phyloP scores from a whole-genome alignment of 2,329 filamentous ascomycete species.

The Pseudogymnoascus sp. region DNA sequence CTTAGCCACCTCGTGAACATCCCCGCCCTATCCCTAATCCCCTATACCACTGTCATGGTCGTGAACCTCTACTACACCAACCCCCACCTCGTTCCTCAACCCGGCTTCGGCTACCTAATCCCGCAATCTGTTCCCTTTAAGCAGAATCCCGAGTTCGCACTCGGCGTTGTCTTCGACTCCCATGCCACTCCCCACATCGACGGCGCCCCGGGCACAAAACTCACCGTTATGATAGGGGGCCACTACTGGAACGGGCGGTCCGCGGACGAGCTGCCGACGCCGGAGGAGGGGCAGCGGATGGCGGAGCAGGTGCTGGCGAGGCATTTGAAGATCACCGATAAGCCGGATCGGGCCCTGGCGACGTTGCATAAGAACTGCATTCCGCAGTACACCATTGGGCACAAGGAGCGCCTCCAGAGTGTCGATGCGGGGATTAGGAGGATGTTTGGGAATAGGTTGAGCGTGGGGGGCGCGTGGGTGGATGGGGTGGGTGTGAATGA shows the following conservation, averaged over 20 bases:
- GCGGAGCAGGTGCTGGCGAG: constrained; percentile 61
- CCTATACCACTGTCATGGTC: constrained; percentile 76
- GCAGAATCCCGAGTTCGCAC: constrained; percentile 70
- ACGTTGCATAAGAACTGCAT: constrained; percentile 65
- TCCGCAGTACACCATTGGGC: constrained; percentile 81
- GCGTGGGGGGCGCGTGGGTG: constrained; percentile 40
- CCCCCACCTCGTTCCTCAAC: constrained; percentile 49
- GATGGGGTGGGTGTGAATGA: constrained; percentile 38
- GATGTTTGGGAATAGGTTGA: constrained; percentile 26
- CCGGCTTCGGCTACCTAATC: constrained; percentile 88
- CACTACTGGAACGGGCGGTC: constrained; percentile 69
- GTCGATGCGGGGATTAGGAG: constrained; percentile 24
- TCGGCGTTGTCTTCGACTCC: constrained; percentile 90
- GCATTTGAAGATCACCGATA: constrained; percentile 61
- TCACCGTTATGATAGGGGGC: constrained; percentile 91
- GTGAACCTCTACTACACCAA: constrained; percentile 80
- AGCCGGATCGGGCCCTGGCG: constrained; percentile 52
- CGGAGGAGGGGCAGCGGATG: constrained; percentile 58
- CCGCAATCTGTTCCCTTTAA: constrained; percentile 61
- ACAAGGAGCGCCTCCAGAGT: constrained; percentile 32
- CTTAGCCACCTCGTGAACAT: constrained; percentile 27
- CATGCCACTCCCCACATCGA: constrained; percentile 25
- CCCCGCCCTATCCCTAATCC: constrained; percentile 42
- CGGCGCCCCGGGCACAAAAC: constrained; percentile 58
- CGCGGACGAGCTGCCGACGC: constrained; percentile 45